These are phyloP conservation scores for Aspergillus sp. DNA, from an alignment of 2,329 filamentous ascomycete genomes.

Conservation along the genomic window DNA sequence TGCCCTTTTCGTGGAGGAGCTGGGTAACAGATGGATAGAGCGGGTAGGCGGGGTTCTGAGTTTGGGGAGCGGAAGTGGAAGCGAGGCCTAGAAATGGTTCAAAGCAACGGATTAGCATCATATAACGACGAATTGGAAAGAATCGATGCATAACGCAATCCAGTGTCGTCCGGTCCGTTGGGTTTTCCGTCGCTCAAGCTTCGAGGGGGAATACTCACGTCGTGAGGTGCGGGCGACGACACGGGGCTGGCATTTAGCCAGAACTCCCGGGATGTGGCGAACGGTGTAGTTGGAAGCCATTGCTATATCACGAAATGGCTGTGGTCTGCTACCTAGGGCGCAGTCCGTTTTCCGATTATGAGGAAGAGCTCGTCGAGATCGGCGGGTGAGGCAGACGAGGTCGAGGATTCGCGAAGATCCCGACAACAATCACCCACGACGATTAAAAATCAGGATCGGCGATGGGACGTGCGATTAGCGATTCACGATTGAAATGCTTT, in stretches of 20 bases:
- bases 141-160: not conserved
- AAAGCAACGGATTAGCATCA: slow-evolving; percentile 7
- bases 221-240: slow-evolving; percentile 26
- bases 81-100: slow-evolving; percentile 29
- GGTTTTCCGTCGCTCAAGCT: not conserved
- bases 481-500: slow-evolving; percentile 1
- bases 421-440: slow-evolving; percentile 4
- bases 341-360: not conserved
- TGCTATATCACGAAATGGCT: slow-evolving; percentile 13
- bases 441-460: not conserved
- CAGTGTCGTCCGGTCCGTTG: not conserved
- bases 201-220: slow-evolving; percentile 31
- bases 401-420: slow-evolving; percentile 1
- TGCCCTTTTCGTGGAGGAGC: slow-evolving; percentile 74
- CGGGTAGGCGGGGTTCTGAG: slow-evolving; percentile 48
- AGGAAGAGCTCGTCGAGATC: slow-evolving; percentile 13
- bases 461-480: slow-evolving; percentile 1
- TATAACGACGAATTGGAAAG: not conserved
- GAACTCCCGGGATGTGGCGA: slow-evolving; percentile 33
- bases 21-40: slow-evolving; percentile 75
- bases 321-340: slow-evolving; percentile 5
- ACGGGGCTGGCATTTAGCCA: slow-evolving; percentile 36
- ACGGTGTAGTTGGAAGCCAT: slow-evolving; percentile 37
- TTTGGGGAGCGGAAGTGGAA: slow-evolving; percentile 34
- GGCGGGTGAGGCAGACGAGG: slow-evolving; percentile 14